A percentile compares a stretch with the other conserved stretches of the same genome.
Conservation (phyloP, 768 basidiomycete genomes). For the Pilatotrama ljubarskyi region DNA sequence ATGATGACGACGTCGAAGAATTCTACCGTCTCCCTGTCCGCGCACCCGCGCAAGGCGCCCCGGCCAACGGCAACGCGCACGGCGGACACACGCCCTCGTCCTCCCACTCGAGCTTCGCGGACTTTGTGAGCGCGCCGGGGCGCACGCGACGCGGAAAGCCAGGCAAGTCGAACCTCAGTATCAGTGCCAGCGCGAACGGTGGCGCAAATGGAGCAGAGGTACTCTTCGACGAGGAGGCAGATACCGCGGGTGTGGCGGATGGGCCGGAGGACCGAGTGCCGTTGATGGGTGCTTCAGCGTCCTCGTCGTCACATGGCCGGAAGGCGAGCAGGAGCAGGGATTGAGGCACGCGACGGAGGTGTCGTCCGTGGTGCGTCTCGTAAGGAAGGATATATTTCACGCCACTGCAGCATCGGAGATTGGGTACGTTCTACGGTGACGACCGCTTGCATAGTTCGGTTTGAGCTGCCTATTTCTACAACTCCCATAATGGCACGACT, state of each 20-base stretch:
- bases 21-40: slow-evolving; percentile 68
- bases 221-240: slow-evolving; percentile 66
- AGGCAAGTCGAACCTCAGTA: slow-evolving; percentile 24
- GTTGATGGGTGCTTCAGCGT: slow-evolving; percentile 24
- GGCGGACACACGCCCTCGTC: slow-evolving; percentile 21
- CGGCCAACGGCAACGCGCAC: slow-evolving; percentile 9
- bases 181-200: slow-evolving; percentile 20
- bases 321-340: slow-evolving; percentile 20
- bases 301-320: slow-evolving; percentile 17
- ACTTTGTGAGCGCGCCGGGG: slow-evolving; percentile 60
- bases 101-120: slow-evolving; percentile 57
- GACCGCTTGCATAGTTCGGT: not conserved
- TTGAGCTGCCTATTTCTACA: not conserved
- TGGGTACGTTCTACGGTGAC: not conserved
- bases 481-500: not conserved
- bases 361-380: not conserved
- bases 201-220: slow-evolving; percentile 38
- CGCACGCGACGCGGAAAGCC: slow-evolving; percentile 27
- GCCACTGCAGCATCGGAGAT: not conserved
- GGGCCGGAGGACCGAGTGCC: slow-evolving; percentile 28
- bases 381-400: not conserved
- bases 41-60: slow-evolving; percentile 16
- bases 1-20: slow-evolving; percentile 60
- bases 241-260: slow-evolving; percentile 32
- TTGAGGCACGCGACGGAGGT: not conserved